These are phyloP conservation scores for Diospyros kaki DNA, from an alignment of 148 eudicot genomes.

Conservation along the genomic window DNA sequence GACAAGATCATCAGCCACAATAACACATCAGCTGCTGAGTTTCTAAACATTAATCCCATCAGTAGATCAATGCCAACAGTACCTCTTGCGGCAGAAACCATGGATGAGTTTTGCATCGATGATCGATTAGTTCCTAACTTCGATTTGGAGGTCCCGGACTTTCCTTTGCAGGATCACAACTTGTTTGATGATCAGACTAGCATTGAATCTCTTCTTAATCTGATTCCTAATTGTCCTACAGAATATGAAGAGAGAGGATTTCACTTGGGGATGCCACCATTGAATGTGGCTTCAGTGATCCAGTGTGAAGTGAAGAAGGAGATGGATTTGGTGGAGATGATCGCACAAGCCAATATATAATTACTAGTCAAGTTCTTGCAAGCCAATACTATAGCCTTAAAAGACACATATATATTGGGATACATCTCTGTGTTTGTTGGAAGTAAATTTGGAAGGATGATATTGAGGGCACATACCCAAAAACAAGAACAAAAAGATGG, in stretches of 20 bases:
- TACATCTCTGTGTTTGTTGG: no score
- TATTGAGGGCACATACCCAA: no score
- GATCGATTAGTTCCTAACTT: conserved; percentile 24
- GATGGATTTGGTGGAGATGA: conserved; percentile 64
- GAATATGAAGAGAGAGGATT: not conserved
- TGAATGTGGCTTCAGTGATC: conserved; percentile 17
- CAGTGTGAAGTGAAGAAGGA: conserved; percentile 44
- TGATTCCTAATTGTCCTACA: conserved; percentile 7
- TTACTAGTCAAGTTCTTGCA: no score
- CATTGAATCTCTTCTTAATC: conserved; percentile 50
- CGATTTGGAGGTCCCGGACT: conserved; percentile 47
- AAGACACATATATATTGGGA: no score
- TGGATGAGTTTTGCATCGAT: conserved; percentile 9
- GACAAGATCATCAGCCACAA: not conserved
- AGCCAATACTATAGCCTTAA: no score
- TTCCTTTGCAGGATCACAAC: conserved; percentile 32
- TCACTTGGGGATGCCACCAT: conserved; percentile 18
- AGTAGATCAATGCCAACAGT: not conserved
- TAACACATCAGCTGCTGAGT: no score
- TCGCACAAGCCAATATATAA: conserved; percentile 41
- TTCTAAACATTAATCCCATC: not conserved
- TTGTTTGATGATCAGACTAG: conserved; percentile 32
- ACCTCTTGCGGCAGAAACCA: not conserved
- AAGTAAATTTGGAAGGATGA: no score
- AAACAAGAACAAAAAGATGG: no score